Base-by-base conservation (phyloP, 1,139 yeast genomes). In the Sugiyamaella grinbergsii region DNA sequence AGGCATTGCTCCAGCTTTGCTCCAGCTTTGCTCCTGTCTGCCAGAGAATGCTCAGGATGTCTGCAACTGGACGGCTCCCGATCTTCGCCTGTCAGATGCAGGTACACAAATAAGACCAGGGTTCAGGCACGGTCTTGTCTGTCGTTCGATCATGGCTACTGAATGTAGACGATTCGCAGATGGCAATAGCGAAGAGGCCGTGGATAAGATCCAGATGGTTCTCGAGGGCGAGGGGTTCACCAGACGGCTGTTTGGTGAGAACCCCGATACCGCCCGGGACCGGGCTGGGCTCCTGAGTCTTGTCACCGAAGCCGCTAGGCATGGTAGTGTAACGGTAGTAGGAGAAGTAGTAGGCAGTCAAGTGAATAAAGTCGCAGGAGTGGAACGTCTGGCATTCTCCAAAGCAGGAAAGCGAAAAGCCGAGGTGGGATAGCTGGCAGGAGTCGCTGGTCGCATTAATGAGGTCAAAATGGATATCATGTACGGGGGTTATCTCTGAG, bases 301-400 rank as follows among this genome's bases (percentile, higher is more conserved):
- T 20, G 7, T 44, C 15, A 13, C 13, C 6, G 37, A 36, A 1
- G 28, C 19, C 6, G 10, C 19, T 41, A 22, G 19, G 2, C 7
- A 41, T 20, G 45, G 42, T 11, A 19, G 18, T 26, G 42, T 44
- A 2, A 18, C 26, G 6, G 36, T 34, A 16, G 48, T 42, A 13
- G 22, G 36, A 10, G 42, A 24, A 22, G 34, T 34, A 18, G 29
- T 44, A 15, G 48, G 48, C 7, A 13, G 36, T 15, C n/a, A n/a
- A n/a, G n/a, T n/a, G n/a, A n/a, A n/a, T n/a, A n/a, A n/a, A n/a
- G n/a, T n/a, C n/a, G n/a, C n/a, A n/a, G n/a, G n/a, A n/a, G n/a
- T n/a, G n/a, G n/a, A n/a, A n/a, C n/a, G 20, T 44, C 10, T 44
- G 48, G 48, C 26, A 19, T 7, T 6, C 16, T 13, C 48, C 48